Percentiles rank a stretch among this genome's conserved stretches.
phyloP scores from a whole-genome alignment of 1,284 basidiomycete genomes.

The Rhizoctonia solani region DNA sequence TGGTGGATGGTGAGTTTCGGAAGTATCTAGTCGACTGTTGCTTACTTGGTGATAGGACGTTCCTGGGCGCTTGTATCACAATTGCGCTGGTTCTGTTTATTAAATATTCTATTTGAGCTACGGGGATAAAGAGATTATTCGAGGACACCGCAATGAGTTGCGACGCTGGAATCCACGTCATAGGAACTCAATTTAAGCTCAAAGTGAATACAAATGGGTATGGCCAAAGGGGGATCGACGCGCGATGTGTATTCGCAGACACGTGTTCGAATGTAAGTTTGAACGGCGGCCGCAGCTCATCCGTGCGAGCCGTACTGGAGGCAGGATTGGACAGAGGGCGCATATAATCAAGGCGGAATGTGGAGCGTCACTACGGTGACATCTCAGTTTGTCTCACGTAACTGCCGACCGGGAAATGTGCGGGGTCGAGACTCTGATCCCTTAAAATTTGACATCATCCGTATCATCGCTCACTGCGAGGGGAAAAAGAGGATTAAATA shows the following conservation, averaged over 20 bases:
- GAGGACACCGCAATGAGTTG: background rate
- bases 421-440: slow-evolving; percentile 3
- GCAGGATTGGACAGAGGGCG: background rate
- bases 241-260: background rate
- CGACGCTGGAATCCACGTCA: background rate
- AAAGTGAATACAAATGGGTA: background rate
- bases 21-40: background rate
- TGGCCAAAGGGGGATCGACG: background rate
- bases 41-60: background rate
- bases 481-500: too few species aligned
- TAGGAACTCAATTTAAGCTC: background rate
- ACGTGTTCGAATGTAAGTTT: background rate
- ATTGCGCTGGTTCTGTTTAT: slow-evolving; percentile 11
- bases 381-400: slow-evolving; percentile 5
- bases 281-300: background rate
- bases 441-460: background rate
- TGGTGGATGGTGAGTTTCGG: slow-evolving; percentile 16
- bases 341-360: background rate
- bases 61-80: background rate
- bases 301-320: background rate
- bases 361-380: slow-evolving; percentile 20
- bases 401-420: background rate
- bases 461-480: too few species aligned
- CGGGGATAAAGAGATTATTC: background rate
- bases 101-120: slow-evolving; percentile 10